phyloP scores from a whole-genome alignment of 1,139 yeast species.

The Lodderomyces orthopsilosis region DNA sequence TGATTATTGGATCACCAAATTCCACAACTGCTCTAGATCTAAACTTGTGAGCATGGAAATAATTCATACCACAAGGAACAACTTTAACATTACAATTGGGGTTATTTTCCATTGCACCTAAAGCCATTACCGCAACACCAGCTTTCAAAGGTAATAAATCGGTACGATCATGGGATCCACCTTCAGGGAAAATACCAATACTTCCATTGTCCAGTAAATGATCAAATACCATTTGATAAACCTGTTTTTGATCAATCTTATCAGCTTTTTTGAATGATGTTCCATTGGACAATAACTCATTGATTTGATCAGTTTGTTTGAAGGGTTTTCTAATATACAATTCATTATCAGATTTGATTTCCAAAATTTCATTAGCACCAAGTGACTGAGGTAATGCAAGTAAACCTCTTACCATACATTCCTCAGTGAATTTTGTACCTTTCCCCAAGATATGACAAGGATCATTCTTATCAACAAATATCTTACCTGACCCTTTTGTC shows the following conservation, averaged over 20 bases:
- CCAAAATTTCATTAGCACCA: conserved; percentile 73
- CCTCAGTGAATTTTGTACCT: conserved; percentile 65
- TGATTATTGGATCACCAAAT: conserved; percentile 85
- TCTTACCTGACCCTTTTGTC: conserved; percentile 57
- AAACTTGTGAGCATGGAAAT: conserved; percentile 93
- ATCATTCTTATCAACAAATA: conserved; percentile 45
- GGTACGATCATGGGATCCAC: conserved; percentile 94
- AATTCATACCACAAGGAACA: conserved; percentile 96
- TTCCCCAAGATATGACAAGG: conserved; percentile 57
- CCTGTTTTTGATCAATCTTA: conserved; percentile 79
- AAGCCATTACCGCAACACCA: conserved; percentile 97
- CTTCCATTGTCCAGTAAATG: conserved; percentile 80
- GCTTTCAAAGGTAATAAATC: conserved; percentile 90
- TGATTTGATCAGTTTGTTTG: conserved; percentile 47
- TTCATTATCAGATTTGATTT: conserved; percentile 73
- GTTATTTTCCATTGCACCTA: conserved; percentile 78
- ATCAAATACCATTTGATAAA: conserved; percentile 77
- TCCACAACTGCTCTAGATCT: conserved; percentile 93
- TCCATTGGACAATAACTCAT: conserved; percentile 46
- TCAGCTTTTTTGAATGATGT: conserved; percentile 71
- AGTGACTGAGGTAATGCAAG: conserved; percentile 75
- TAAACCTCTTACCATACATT: conserved; percentile 66
- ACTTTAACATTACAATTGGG: conserved; percentile 76
- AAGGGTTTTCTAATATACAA: conserved; percentile 71
- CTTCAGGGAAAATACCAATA: conserved; percentile 96